Percentiles rank a stretch among this genome's conserved stretches.
Evolutionary conservation across 2,329 filamentous ascomycete genomes (phyloP).

Genomic region (Calonectria multiphialidica): DNA sequence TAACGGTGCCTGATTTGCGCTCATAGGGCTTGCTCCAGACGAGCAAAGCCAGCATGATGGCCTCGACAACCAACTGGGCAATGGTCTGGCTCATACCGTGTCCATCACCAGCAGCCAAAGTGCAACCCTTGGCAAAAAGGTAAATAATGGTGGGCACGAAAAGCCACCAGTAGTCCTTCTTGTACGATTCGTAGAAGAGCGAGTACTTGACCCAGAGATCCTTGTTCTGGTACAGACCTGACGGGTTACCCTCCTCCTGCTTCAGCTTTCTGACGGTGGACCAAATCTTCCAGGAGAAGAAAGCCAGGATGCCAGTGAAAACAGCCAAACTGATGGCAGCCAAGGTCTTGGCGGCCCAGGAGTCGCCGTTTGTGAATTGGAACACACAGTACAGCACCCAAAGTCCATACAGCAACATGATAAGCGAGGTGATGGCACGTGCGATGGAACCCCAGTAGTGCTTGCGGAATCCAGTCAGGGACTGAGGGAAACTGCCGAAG

Average conservation of each 20-base stretch:
- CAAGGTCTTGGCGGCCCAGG: conserved; percentile 89
- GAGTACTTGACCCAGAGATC: conserved; percentile 95
- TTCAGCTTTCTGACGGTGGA: conserved; percentile 80
- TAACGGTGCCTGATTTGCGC: conserved; percentile 87
- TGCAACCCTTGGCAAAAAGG: conserved; percentile 88
- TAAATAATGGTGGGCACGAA: conserved; percentile 92
- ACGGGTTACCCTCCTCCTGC: conserved; percentile 78
- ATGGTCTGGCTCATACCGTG: conserved; percentile 86
- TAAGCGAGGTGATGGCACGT: conserved; percentile 89
- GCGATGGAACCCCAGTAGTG: conserved; percentile 96
- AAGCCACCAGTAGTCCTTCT: conserved; percentile 96
- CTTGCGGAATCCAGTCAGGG: conserved; percentile 86
- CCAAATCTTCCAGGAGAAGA: conserved; percentile 89
- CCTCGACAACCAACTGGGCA: conserved; percentile 85
- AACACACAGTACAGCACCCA: conserved; percentile 98
- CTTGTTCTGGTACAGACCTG: conserved; percentile 87
- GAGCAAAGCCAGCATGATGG: conserved; percentile 81
- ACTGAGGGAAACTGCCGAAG: conserved; percentile 87
- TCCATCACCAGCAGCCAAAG: conserved; percentile 87
- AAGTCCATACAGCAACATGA: conserved; percentile 91
- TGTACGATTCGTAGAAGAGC: conserved; percentile 96
- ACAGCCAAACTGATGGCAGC: conserved; percentile 84
- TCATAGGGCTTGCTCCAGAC: conserved; percentile 90
- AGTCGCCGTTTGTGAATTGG: conserved; percentile 94
- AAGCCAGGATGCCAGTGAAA: conserved; percentile 85